Evolutionary conservation across 306 rosid genomes (phyloP).

Genomic region (Medicago arabica): DNA sequence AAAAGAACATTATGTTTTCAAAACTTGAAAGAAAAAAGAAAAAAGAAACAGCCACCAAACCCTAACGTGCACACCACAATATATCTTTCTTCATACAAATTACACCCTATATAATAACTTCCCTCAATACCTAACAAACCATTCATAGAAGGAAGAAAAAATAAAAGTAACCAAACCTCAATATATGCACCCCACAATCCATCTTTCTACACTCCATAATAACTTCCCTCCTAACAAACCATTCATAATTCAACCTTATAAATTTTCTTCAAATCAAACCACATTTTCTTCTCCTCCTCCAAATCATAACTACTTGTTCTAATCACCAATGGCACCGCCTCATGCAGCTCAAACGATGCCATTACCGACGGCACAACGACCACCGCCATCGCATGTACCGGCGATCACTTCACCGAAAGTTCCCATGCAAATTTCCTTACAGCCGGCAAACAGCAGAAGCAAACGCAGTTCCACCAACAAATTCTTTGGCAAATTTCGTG

Average conservation of each 20-base stretch:
- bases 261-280: slow-evolving; percentile 24
- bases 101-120: neutral
- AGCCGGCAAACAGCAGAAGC: slow-evolving; percentile 62
- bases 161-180: no score
- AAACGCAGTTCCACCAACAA: slow-evolving; percentile 46
- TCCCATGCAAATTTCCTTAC: slow-evolving; percentile 51
- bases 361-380: neutral
- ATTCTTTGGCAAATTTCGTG: slow-evolving; percentile 53
- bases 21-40: neutral
- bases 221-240: slow-evolving; percentile 15
- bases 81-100: neutral
- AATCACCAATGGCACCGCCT: slow-evolving; percentile 28
- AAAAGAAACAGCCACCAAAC: no score
- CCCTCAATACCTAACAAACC: no score
- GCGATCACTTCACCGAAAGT: neutral
- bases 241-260: slow-evolving; percentile 8
- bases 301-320: neutral
- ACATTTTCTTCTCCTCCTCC: neutral
- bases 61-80: no score
- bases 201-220: neutral
- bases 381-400: neutral
- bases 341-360: neutral
- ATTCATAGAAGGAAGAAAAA: no score
- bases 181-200: no score
- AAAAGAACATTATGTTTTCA: slow-evolving; percentile 14